Evolutionary conservation across 1,139 yeast genomes (phyloP), one percentile per base, ranked within the genome.

Genomic region (Blastobotrys buckinghamii): DNA sequence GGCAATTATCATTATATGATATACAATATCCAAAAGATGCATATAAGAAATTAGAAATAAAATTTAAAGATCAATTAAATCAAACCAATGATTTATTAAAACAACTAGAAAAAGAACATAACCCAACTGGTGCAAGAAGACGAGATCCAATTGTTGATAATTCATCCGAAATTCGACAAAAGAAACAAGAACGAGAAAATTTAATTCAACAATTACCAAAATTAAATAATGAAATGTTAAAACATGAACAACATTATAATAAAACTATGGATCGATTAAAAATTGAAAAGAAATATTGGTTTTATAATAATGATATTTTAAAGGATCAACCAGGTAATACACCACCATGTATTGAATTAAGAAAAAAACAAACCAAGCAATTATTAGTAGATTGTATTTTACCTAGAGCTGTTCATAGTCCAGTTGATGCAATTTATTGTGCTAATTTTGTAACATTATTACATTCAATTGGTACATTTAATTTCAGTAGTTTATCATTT

Each of bases 1-100:
- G 97, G 97, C 78, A 74, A 54, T 70, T 84, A 26, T 74, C 84
- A 0, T 68, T 88, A n/a, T 81, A 84, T 59, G 96, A 90, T 58
- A 77, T 90, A 29, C 76, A 78, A 51, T 84, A 69, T 59, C 76
- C 81, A 0, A 68, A 70, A 15, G 61, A 62, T 0, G 64, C 78
- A 3, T 89, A 90, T 62, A 72, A 71, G 8, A 62, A 63, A 6
- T 84, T 81, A 50, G 63, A 71, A 29, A 59, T 61, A 1, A 56
- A 55, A 43, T 44, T 54, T 1, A 52, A 53, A 37, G 58, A 56
- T n/a, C 51, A 53, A 29, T 39, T 58, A 19, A 39, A 44, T 7
- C 26, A 47, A 7, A 22, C 50, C 16, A 50, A 36, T 22, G 54
- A 54, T 17, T 37, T 39, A 2, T 49, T 56, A 20, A 41, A 50